Evolutionary conservation across 2,329 filamentous ascomycete genomes (phyloP).

Genomic region (Berkeleyomyces basicola): DNA sequence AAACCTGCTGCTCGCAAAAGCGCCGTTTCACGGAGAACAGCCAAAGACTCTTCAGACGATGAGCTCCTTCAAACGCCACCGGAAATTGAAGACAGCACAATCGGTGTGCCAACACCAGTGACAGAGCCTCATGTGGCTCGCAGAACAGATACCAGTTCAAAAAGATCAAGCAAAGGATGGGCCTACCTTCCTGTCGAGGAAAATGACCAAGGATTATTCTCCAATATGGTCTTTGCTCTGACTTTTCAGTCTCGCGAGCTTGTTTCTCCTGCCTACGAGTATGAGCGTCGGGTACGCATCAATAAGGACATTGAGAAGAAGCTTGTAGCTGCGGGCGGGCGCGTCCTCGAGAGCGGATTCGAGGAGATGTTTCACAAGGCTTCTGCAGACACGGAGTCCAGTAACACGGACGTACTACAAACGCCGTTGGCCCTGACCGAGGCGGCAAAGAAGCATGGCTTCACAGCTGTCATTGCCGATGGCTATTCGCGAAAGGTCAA

Average conservation of each 20-base stretch:
- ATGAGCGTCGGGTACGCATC: constrained; percentile 22
- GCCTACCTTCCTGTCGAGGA: constrained; percentile 11
- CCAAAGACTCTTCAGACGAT: constrained; percentile 7
- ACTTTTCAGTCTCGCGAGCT: constrained; percentile 43
- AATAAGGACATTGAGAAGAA: constrained; percentile 36
- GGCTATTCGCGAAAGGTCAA: constrained; percentile 74
- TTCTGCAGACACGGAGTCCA: neutral
- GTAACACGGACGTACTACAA: neutral
- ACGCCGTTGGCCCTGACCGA: constrained; percentile 35
- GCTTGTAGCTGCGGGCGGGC: constrained; percentile 57
- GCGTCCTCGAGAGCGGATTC: constrained; percentile 58
- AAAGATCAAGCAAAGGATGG: constrained; percentile 9
- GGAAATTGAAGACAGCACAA: neutral
- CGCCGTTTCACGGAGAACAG: neutral
- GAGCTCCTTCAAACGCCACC: constrained; percentile 4
- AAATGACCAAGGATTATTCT: constrained; percentile 36
- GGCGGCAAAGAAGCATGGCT: constrained; percentile 42
- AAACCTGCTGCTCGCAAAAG: neutral
- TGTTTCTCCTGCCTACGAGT: constrained; percentile 37
- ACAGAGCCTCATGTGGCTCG: neutral
- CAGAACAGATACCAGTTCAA: neutral
- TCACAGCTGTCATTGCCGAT: constrained; percentile 75
- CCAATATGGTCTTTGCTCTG: constrained; percentile 74
- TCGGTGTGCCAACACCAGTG: neutral
- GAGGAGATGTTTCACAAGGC: constrained; percentile 54